phyloP scores from a whole-genome alignment of 768 basidiomycete genomes.

The Auricularia cornea region DNA sequence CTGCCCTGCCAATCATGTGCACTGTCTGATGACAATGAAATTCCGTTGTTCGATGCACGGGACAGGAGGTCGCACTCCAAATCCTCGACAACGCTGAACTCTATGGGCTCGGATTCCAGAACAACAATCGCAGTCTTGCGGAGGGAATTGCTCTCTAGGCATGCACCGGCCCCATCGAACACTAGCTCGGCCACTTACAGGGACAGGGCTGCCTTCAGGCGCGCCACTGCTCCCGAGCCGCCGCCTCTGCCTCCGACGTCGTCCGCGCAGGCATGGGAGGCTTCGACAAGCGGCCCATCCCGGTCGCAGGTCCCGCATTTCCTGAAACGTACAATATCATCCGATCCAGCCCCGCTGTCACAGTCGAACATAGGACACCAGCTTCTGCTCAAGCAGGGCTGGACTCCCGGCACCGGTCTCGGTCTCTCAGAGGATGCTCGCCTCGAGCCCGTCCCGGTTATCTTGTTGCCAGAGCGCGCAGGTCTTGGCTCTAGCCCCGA shows the following conservation, averaged over 20 bases:
- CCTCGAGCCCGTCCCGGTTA: no score
- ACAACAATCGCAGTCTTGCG: not conserved
- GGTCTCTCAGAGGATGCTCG: conserved; percentile 5
- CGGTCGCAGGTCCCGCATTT: not conserved
- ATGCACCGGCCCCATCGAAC: not conserved
- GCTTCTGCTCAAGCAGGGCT: conserved; percentile 66
- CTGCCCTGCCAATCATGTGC: conserved; percentile 59
- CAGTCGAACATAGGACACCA: conserved; percentile 58
- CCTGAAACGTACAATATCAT: conserved; percentile 24
- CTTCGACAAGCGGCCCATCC: conserved; percentile 7
- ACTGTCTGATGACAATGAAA: conserved; percentile 41
- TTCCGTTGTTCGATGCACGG: conserved; percentile 44
- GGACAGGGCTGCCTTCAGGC: no score
- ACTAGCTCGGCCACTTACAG: not conserved
- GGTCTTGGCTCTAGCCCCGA: no score
- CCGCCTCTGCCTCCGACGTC: no score
- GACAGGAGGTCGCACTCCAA: not conserved
- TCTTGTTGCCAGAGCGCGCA: no score
- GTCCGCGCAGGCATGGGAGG: no score
- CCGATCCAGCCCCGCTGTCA: conserved; percentile 42
- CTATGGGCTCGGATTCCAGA: not conserved
- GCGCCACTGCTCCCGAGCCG: no score
- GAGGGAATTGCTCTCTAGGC: not conserved
- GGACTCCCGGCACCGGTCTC: conserved; percentile 58
- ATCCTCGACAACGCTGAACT: not conserved